Evolutionary conservation across 2,329 filamentous ascomycete genomes (phyloP), one percentile per base, ranked within the genome.

Genomic region (Cylindrodendrum hubeiense): DNA sequence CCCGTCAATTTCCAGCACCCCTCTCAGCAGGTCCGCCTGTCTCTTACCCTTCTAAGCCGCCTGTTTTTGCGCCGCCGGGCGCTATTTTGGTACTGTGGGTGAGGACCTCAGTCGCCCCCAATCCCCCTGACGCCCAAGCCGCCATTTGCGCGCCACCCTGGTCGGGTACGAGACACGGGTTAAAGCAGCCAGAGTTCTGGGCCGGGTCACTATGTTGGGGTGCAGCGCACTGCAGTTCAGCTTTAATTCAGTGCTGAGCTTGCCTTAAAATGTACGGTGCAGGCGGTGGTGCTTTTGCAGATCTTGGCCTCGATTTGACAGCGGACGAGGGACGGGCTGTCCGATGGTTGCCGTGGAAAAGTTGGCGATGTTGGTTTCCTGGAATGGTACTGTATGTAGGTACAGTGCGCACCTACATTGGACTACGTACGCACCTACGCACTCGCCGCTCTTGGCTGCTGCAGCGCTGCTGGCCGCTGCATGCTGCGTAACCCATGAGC

Each of bases 331-430:
- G 28, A 33, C 47, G 26, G 47, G 47, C 13, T 50, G n/a, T 34
- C 24, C n/a, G 47, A 19, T 41, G 49, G 57, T 60, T 60, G 57
- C 49, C 33, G 28, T 54, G 57, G 50, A 47, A 54, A 54, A 47
- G 28, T 37, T 28, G n/a, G n/a, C 17, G 30, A 50, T 13, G 26
- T 33, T 22, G 47, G 28, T 8, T 50, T 33, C 47, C 13, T 39
- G 22, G 43, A 53, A 44, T 63, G 54, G 49, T 49, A 59, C 54
- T 24, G 39, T 37, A 63, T 63, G 60, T 63, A 57, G 52, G 60
- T 63, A 57, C 59, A 19, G 17, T 17, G 15, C 22, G 52, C 50
- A 54, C 59, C 33, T 56, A 60, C 49, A 47, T 60, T 17, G 49
- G 49, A 53, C 37, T 50, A 39, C n/a, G n/a, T n/a, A n/a, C n/a